Conservation (phyloP, 176 grass and related monocot species). For the Oryza meyeriana region DNA sequence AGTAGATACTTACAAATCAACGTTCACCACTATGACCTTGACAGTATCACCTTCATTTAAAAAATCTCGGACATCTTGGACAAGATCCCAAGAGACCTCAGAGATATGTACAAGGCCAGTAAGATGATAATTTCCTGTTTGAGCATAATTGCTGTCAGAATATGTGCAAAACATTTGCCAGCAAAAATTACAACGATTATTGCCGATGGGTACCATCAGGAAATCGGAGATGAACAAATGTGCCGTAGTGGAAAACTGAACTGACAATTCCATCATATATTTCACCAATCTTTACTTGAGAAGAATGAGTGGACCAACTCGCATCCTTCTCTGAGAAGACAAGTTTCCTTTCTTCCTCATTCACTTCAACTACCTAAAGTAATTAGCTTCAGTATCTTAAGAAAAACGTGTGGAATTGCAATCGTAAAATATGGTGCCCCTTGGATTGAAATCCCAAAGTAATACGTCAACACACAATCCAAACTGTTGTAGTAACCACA, state of each 20-base stretch:
- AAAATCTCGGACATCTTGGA: conserved; percentile 91
- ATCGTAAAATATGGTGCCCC: neutral
- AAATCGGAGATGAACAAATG: conserved; percentile 85
- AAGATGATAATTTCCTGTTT: conserved; percentile 68
- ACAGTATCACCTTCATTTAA: conserved; percentile 66
- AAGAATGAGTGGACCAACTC: conserved; percentile 58
- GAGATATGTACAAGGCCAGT: conserved; percentile 94
- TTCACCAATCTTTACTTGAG: conserved; percentile 54
- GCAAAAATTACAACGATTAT: neutral
- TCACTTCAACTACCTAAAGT: conserved; percentile 61
- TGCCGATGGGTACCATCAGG: conserved; percentile 72
- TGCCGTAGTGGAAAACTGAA: conserved; percentile 79
- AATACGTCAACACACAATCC: neutral
- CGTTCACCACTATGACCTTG: conserved; percentile 67
- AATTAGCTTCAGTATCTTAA: conserved; percentile 4
- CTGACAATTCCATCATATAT: conserved; percentile 65
- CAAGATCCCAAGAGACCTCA: conserved; percentile 93
- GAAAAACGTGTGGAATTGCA: neutral
- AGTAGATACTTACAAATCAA: conserved; percentile 59
- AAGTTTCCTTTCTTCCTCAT: conserved; percentile 76
- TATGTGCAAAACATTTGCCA: neutral
- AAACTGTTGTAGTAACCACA: neutral
- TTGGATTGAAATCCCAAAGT: neutral
- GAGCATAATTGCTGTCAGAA: conserved; percentile 20
- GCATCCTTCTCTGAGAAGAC: conserved; percentile 92